A percentile compares a stretch with the other conserved stretches of the same genome.
Evolutionary conservation across 352 stramenopile species (phyloP).

Genomic region (Pseudoperonospora humuli): DNA sequence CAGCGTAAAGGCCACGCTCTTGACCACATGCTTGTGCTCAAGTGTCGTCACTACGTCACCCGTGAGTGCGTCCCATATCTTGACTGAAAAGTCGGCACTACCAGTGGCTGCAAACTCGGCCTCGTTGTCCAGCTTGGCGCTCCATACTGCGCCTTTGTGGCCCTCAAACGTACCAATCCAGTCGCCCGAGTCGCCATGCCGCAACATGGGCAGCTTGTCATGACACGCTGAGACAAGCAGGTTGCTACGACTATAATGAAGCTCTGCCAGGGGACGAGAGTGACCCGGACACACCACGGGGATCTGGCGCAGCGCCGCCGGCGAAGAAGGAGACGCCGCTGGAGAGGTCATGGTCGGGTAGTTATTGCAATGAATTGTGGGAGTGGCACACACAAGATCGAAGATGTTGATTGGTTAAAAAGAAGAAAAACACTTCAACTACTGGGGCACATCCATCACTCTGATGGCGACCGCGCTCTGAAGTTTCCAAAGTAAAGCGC

Average conservation of each 20-base stretch:
- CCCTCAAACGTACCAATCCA: slow-evolving; percentile 98
- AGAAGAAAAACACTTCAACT: too few relatives aligned
- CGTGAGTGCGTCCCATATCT: slow-evolving; percentile 96
- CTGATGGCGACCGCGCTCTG: too few relatives aligned
- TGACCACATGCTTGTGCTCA: slow-evolving; percentile 96
- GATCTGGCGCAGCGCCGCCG: slow-evolving; percentile 67
- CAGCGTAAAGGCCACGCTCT: slow-evolving; percentile 89
- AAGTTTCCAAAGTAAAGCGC: too few relatives aligned
- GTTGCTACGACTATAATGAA: slow-evolving; percentile 62
- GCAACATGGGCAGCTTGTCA: slow-evolving; percentile 86
- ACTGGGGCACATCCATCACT: too few relatives aligned
- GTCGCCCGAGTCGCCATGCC: slow-evolving; percentile 70
- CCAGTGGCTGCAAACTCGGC: slow-evolving; percentile 85
- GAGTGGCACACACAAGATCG: too few relatives aligned
- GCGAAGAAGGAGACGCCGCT: slow-evolving; percentile 26
- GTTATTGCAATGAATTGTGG: too few relatives aligned
- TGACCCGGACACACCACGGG: slow-evolving; percentile 82
- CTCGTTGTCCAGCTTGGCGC: slow-evolving; percentile 81
- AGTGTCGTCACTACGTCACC: slow-evolving; percentile 90
- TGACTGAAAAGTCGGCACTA: slow-evolving; percentile 92
- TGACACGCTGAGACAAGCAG: slow-evolving; percentile 82
- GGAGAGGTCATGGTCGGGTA: slow-evolving; percentile 19
- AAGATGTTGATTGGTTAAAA: too few relatives aligned
- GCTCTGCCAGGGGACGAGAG: slow-evolving; percentile 68
- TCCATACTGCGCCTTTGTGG: slow-evolving; percentile 94